Base-by-base conservation (phyloP, 495 filamentous ascomycete species). In the Halenospora varia region DNA sequence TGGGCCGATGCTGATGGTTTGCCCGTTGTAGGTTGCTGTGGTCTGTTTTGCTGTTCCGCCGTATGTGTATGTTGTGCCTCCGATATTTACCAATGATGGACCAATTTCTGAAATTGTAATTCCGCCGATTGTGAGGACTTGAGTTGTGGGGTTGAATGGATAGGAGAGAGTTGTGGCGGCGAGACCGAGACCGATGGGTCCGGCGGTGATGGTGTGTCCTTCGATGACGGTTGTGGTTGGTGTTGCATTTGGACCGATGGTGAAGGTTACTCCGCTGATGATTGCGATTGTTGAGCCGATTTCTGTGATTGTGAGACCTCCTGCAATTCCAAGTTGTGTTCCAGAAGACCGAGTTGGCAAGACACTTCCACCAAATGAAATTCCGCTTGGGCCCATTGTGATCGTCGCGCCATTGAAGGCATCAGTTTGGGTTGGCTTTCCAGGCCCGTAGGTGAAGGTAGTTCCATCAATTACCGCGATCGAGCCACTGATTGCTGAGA, bases 201-300 rank as follows among this genome's bases (percentile, higher is more conserved):
- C 77, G 24, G 81, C 62, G 53, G 70, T 73, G n/a, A 70, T 57
- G 0, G 56, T 66, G 9, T 66, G 56, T 1, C 59, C 60, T n/a
- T 55, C 45, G 8, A 66, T 62, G 6, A 62, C 52, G 0, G 70
- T 75, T n/a, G 74, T 71, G 0, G 64, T 56, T 10, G 57, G 56
- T 17, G 63, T 56, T 10, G 65, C 65, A 1, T 66, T 66, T 0
- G 70, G 63, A 6, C 71, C 73, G 55, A 82, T 64, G 1, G 71
- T 73, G 59, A 77, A 78, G 0, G 75, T 79, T 2, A 60, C 53
- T 9, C 71, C 71, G n/a, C 66, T 57, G 40, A 85, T 66, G 9
- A 83, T 72, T 3, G 80, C 77, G 2, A 77, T 67, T 3, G 76
- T 77, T 0, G 75, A 62, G 23, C 77, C 78, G 24, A 81, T 56